phyloP scores from a whole-genome alignment of 176 grass and related monocot species.

The Oryza brachyantha region DNA sequence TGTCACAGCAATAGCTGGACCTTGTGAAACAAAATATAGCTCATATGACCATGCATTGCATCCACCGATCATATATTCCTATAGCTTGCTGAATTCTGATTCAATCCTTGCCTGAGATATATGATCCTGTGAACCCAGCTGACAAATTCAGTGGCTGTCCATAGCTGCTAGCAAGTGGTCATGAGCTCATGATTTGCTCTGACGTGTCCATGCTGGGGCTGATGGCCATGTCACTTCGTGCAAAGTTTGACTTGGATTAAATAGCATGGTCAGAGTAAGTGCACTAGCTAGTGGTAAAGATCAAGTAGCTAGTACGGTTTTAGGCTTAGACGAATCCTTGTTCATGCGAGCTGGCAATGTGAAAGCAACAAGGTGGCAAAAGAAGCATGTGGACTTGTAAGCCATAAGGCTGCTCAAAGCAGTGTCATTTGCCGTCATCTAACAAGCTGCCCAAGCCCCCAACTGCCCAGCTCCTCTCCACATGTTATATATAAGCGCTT shows the following conservation, averaged over 20 bases:
- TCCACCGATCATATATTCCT: background rate
- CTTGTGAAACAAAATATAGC: background rate
- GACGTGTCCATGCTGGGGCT: background rate
- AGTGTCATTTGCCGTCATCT: constrained; percentile 3
- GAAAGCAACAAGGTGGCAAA: constrained; percentile 49
- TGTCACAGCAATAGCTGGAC: constrained; percentile 1
- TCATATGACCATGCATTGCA: background rate
- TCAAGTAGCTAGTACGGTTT: background rate
- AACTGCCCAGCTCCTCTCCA: background rate
- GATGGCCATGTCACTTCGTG: background rate
- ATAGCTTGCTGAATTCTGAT: background rate
- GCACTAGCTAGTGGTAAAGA: background rate
- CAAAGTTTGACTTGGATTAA: constrained; percentile 32
- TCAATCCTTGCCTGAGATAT: background rate
- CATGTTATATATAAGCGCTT: constrained; percentile 15
- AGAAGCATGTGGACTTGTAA: constrained; percentile 39
- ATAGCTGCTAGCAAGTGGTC: background rate
- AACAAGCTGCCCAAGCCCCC: constrained; percentile 14
- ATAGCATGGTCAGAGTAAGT: background rate
- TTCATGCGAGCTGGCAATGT: constrained; percentile 31
- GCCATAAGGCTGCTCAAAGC: constrained; percentile 40
- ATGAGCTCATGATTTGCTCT: constrained; percentile 16
- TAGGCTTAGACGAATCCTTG: background rate
- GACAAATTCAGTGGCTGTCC: background rate
- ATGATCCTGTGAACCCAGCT: background rate